Evolutionary conservation across 1,284 basidiomycete species (phyloP).

Genomic region (Leccinum fallax): DNA sequence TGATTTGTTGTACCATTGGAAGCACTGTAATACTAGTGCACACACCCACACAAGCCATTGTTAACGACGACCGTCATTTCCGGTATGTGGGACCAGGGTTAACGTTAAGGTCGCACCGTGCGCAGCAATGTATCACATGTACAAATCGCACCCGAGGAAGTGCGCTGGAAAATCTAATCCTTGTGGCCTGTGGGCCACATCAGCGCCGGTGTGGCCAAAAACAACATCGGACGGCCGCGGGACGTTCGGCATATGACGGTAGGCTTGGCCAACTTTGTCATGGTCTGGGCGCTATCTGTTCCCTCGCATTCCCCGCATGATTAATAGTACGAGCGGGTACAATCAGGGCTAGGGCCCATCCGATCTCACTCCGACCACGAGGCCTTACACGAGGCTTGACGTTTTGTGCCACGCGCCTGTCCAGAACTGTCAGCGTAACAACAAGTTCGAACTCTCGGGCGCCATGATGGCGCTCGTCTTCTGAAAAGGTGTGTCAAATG

Average conservation of each 20-base stretch:
- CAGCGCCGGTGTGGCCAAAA: background rate
- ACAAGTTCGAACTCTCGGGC: background rate
- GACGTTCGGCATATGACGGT: background rate
- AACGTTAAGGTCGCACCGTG: background rate
- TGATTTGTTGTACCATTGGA: background rate
- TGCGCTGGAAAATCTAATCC: background rate
- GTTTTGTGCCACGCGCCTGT: background rate
- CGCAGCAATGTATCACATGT: background rate
- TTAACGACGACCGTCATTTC: background rate
- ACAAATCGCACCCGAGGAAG: background rate
- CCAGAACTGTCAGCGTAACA: background rate
- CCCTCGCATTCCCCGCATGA: background rate
- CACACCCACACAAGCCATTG: background rate
- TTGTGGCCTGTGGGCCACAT: background rate
- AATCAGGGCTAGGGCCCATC: background rate
- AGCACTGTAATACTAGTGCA: background rate
- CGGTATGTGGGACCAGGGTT: background rate
- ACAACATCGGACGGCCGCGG: background rate
- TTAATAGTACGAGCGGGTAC: background rate
- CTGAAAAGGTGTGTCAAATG: background rate
- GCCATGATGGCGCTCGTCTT: background rate
- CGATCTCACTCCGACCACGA: background rate
- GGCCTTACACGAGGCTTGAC: background rate
- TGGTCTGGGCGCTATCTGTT: background rate
- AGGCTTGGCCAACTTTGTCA: too few relatives aligned